These are phyloP conservation scores for Cardiospermum halicacabum DNA, from an alignment of 345 rosid genomes.

Conservation along the genomic window DNA sequence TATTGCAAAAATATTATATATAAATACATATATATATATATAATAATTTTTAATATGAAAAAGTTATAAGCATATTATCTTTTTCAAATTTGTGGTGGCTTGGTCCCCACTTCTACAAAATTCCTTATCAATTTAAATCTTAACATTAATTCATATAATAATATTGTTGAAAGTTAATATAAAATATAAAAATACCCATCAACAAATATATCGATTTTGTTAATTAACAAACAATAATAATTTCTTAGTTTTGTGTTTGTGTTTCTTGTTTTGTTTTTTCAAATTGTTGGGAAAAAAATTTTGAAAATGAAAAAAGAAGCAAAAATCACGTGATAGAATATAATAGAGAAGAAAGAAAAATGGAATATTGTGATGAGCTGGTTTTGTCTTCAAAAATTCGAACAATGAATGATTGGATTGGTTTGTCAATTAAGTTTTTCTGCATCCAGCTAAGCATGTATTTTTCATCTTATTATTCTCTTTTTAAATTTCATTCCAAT, in stretches of 20 bases:
- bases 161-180: too few relatives aligned
- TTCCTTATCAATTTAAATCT: too few relatives aligned
- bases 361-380: slow-evolving; percentile 5
- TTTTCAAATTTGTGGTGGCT: slow-evolving; percentile 12
- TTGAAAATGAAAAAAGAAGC: neutral
- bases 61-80: slow-evolving; percentile 10
- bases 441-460: neutral
- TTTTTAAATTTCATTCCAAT: too few relatives aligned
- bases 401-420: neutral
- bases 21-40: too few relatives aligned
- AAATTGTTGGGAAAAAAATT: too few relatives aligned
- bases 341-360: neutral
- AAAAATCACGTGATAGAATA: neutral
- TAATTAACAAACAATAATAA: neutral
- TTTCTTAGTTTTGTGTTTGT: too few relatives aligned
- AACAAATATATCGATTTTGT: too few relatives aligned
- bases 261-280: too few relatives aligned
- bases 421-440: neutral
- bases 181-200: too few relatives aligned
- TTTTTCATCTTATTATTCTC: neutral
- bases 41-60: too few relatives aligned
- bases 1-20: neutral
- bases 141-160: too few relatives aligned
- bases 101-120: slow-evolving; percentile 3
- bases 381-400: neutral